These are phyloP conservation scores for Candida awuae DNA, from an alignment of 805 yeast species.

Conservation along the genomic window DNA sequence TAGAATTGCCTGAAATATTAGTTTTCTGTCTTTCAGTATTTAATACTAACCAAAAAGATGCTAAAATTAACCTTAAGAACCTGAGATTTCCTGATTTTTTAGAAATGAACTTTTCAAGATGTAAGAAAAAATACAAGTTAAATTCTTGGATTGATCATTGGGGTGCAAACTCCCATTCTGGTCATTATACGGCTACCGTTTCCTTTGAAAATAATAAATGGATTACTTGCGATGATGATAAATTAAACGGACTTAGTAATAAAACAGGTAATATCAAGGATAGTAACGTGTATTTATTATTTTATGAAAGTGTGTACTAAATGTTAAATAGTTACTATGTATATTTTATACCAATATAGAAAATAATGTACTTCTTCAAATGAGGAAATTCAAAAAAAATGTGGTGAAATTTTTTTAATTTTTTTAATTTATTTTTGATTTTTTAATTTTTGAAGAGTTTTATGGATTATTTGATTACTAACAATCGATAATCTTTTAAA, in stretches of 20 bases:
- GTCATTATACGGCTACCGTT: slow-evolving; percentile 68
- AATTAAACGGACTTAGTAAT: slow-evolving; percentile 36
- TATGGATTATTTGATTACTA: background rate
- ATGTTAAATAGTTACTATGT: too few relatives aligned
- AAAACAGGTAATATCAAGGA: slow-evolving; percentile 31
- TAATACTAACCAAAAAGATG: slow-evolving; percentile 22
- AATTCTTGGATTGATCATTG: slow-evolving; percentile 62
- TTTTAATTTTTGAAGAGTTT: background rate
- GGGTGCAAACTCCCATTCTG: slow-evolving; percentile 56
- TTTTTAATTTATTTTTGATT: too few relatives aligned
- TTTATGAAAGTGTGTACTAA: too few relatives aligned
- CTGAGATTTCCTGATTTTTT: slow-evolving; percentile 20
- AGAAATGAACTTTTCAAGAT: slow-evolving; percentile 28
- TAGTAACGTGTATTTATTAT: slow-evolving; percentile 60
- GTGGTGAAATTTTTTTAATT: background rate
- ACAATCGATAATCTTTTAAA: too few relatives aligned
- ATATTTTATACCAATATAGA: too few relatives aligned
- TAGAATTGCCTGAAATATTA: slow-evolving; percentile 29
- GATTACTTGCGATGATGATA: slow-evolving; percentile 74
- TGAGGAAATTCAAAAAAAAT: too few relatives aligned
- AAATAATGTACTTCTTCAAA: too few relatives aligned
- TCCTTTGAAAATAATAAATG: slow-evolving; percentile 46
- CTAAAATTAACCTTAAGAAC: slow-evolving; percentile 19
- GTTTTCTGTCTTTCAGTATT: slow-evolving; percentile 28
- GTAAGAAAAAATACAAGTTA: slow-evolving; percentile 44